phyloP scores from a whole-genome alignment of 805 yeast species.

The Kodamaea kakaduensis region DNA sequence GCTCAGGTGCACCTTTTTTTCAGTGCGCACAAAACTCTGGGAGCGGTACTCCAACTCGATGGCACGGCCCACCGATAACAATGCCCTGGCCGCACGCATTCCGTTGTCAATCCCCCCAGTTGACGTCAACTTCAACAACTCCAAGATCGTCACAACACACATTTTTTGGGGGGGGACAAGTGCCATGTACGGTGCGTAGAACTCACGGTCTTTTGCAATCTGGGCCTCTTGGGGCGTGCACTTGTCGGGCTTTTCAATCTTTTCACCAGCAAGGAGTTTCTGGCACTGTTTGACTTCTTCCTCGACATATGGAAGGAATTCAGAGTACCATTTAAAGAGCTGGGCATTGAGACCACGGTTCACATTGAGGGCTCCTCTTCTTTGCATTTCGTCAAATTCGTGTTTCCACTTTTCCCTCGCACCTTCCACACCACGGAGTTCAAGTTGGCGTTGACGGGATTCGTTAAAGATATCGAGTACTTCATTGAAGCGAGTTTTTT shows the following conservation, averaged over 20 bases:
- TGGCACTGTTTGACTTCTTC: slow-evolving; percentile 60
- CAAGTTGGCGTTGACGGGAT: slow-evolving; percentile 72
- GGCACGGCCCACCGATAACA: slow-evolving; percentile 76
- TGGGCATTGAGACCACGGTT: slow-evolving; percentile 65
- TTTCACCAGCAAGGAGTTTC: slow-evolving; percentile 32
- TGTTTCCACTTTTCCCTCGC: slow-evolving; percentile 88
- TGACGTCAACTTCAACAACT: slow-evolving; percentile 67
- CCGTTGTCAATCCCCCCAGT: slow-evolving; percentile 78
- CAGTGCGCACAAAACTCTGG: slow-evolving; percentile 56
- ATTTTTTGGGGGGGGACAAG: slow-evolving; percentile 75
- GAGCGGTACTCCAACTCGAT: slow-evolving; percentile 81
- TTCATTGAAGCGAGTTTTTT: slow-evolving; percentile 51
- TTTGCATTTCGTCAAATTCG: slow-evolving; percentile 63
- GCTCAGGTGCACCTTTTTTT: slow-evolving; percentile 45
- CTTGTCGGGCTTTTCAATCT: slow-evolving; percentile 13
- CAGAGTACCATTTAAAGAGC: slow-evolving; percentile 80
- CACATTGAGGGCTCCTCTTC: slow-evolving; percentile 53
- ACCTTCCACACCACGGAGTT: slow-evolving; percentile 74
- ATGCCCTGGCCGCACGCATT: slow-evolving; percentile 78
- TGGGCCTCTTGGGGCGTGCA: slow-evolving; percentile 18
- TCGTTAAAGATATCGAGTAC: slow-evolving; percentile 67
- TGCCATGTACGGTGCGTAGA: slow-evolving; percentile 73
- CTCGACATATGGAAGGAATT: slow-evolving; percentile 64
- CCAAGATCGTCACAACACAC: slow-evolving; percentile 81
- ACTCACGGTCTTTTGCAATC: slow-evolving; percentile 41